Percentiles rank a stretch among this genome's conserved stretches.
These are phyloP conservation scores for Pharus latifolius DNA, from an alignment of 176 grass and related monocot species.

Conservation along the genomic window DNA sequence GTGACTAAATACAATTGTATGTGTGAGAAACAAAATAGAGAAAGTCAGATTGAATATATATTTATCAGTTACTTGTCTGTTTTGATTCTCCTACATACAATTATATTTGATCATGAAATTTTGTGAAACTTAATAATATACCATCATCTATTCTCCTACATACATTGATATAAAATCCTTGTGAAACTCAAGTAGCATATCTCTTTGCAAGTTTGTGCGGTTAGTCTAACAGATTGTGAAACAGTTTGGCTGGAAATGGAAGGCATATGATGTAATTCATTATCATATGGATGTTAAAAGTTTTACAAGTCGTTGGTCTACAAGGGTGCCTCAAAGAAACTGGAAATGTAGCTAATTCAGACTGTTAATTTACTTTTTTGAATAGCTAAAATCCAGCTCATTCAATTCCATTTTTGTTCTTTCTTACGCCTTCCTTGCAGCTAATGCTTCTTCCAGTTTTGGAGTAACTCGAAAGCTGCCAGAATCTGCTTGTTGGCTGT, in stretches of 20 bases:
- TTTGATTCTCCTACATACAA: no score
- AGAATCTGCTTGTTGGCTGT: constrained; percentile 87
- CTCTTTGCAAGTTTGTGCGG: neutral
- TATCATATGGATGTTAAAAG: neutral
- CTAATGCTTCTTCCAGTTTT: constrained; percentile 50
- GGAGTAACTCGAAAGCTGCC: constrained; percentile 55
- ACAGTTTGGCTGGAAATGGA: neutral
- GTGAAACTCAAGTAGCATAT: neutral
- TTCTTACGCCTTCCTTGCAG: no score
- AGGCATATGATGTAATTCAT: neutral
- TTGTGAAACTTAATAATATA: no score
- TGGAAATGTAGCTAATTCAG: neutral
- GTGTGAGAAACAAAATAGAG: no score
- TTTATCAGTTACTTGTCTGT: no score
- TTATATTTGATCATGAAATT: no score
- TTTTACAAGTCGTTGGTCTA: neutral
- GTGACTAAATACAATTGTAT: no score
- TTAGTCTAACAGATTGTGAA: neutral
- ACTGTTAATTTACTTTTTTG: neutral
- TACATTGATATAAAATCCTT: no score
- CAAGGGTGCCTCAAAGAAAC: neutral
- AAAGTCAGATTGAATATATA: no score
- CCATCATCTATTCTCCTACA: no score
- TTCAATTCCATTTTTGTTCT: no score
- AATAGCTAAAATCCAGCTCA: no score